Conservation (phyloP, 805 yeast species). For the Suhomyces prunicola region DNA sequence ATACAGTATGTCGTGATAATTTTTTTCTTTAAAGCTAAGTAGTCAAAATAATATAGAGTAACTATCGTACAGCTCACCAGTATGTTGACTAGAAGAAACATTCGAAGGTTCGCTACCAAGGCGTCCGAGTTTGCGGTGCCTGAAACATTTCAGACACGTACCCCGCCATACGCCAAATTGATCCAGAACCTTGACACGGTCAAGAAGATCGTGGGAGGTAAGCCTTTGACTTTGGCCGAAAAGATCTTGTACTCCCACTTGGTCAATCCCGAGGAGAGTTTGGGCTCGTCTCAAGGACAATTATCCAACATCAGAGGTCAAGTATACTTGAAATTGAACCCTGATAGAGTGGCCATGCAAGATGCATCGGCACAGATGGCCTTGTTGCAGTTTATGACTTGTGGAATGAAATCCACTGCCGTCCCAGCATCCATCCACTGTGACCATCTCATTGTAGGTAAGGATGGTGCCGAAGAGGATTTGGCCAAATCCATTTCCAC, state of each 20-base stretch:
- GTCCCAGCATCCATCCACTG: slow-evolving; percentile 97
- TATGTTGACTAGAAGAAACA: slow-evolving; percentile 6
- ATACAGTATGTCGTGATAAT: neutral
- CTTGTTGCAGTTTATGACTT: slow-evolving; percentile 95
- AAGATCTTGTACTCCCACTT: slow-evolving; percentile 91
- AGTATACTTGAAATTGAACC: slow-evolving; percentile 86
- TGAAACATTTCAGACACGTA: slow-evolving; percentile 58
- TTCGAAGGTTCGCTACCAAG: slow-evolving; percentile 31
- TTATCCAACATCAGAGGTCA: slow-evolving; percentile 71
- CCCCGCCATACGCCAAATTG: slow-evolving; percentile 86
- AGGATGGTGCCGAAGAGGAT: slow-evolving; percentile 85
- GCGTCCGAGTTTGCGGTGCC: slow-evolving; percentile 45
- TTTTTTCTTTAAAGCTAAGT: neutral
- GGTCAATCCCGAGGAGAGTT: slow-evolving; percentile 81
- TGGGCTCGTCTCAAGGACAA: slow-evolving; percentile 47
- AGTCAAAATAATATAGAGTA: neutral
- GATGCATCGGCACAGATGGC: slow-evolving; percentile 99
- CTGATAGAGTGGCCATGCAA: slow-evolving; percentile 99
- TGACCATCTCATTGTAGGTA: slow-evolving; percentile 97
- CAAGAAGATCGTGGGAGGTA: slow-evolving; percentile 58
- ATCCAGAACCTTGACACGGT: slow-evolving; percentile 61
- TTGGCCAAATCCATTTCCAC: slow-evolving; percentile 75
- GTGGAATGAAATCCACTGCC: slow-evolving; percentile 80
- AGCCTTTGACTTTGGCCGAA: slow-evolving; percentile 90
- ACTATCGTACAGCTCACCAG: neutral